Evolutionary conservation across 2,329 filamentous ascomycete species (phyloP), one percentile per base, ranked within the genome.

Genomic region (Phialophora expanda): DNA sequence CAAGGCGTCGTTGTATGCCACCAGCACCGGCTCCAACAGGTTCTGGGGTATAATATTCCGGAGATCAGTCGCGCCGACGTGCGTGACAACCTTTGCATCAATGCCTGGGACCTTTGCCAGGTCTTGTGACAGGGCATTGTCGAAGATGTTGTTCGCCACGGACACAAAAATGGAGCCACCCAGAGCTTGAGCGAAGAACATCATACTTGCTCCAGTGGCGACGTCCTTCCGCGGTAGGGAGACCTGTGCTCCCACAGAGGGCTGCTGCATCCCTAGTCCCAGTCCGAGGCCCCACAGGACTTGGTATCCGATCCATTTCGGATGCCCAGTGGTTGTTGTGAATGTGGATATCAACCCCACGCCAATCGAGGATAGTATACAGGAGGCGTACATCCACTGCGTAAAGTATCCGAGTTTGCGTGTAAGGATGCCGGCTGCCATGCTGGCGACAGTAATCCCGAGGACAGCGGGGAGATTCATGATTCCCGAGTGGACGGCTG

Each of bases 1-100:
- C 44, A 92, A 75, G 0, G 87, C 81, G 26, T 79, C 74, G 73
- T 90, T 91, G 77, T 92, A 92, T 0, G 87, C 89, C 0, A 79
- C 69, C 1, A 88, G 78, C 8, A 93, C 87, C 0, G 79, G 77
- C 1, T 75, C 73, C 4, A 88, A 75, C 65, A 81, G 84, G 66
- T 85, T 71, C 0, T 76, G 69, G 0, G 83, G 78, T 28, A 91
- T 85, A 1, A 79, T 74, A 0, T 78, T 74, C 66, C 84, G 83
- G 24, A 93, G 79, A 55, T 68, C 68, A 3, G 70, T 70, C 12
- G 70, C 67, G 38, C 71, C 71, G 14, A 66, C 57, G 30, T 69
- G 56, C 5, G 56, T 61, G 46, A 73, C 66, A 3, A 67, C 12
- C 12, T 64, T 55, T 4, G 66, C 26, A 32, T 70, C 50, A 54